Base-by-base conservation (phyloP, 495 filamentous ascomycete species). In the Tuber melanosporum region DNA sequence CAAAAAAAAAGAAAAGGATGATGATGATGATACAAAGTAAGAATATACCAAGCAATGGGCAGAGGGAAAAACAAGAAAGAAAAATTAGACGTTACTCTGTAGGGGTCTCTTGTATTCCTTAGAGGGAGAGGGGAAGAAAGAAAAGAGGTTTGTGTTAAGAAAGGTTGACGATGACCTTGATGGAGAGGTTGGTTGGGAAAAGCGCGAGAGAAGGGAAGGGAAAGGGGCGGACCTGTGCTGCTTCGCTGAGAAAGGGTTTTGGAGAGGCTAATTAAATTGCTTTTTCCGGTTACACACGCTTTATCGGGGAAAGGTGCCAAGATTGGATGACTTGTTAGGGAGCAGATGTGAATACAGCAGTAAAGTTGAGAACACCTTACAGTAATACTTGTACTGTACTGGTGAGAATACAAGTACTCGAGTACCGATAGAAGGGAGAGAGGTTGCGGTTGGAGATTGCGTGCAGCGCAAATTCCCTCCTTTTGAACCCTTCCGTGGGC, bases 151-250 rank as follows among this genome's bases (percentile, higher is more conserved):
- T 66, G 26, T 66, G 57, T 17, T 66, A 26, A 66, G 7, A 36
- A 32, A 66, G 57, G 57, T 66, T 66, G 57, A 66, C 26, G 57
- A 66, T 66, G 57, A 36, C 57, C 57, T 79, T 77, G 75, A 72
- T 76, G 74, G 66, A 74, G 78, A 80, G 78, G 78, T 80, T 80
- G 78, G 78, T 79, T 79, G 78, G 78, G 78, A 76, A 75, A 74
- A 76, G 78, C 77, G 78, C 73, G 72, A 52, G 42, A 70, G 76
- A 74, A 76, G 77, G 45, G 79, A 80, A 80, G 73, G 77, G 78
- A 78, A 62, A 72, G 75, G 72, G 78, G 52, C 72, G 77, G 77
- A 73, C 71, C 72, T 74, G 76, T 69, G 77, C 66, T 66, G n/a
- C 57, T 66, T 72, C 12, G 26, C 57, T 36, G 26, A 14, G 57